Base-by-base conservation (phyloP, 371 early-diverging fungal genomes). In the Sporodiniella umbellata region DNA sequence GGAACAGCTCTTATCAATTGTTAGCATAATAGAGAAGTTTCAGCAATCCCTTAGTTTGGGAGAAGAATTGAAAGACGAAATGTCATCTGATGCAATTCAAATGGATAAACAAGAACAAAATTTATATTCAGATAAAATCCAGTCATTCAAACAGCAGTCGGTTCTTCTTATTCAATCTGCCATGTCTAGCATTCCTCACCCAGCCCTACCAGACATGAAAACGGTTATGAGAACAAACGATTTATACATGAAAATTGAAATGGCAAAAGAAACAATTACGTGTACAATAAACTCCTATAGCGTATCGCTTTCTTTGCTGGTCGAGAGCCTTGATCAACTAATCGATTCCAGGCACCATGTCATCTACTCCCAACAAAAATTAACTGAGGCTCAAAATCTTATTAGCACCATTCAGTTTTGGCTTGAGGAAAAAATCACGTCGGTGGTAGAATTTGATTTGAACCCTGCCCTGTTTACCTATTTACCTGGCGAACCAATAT, bases 281-380 rank as follows among this genome's bases (percentile, higher is more conserved):
- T 68, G 70, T 33, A 51, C 64, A 0, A 61, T 75, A 4, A 59
- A 58, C 8, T 42, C 63, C 8, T 68, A 72, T 44, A 60, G 72
- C 11, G 68, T 63, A 65, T 56, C 63, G 3, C 56, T 80, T 18
- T 68, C 72, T 8, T 48, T 67, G 21, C 60, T 78, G 25, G 70
- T 68, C 0, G 70, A 72, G 23, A 66, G 67, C 15, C 53, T 78
- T 12, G 72, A 78, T 45, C 71, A 73, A 24, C 50, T 75, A 7
- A 42, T 78, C 2, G 60, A 51, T 14, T 55, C 65, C 8, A 64
- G 72, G 8, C 66, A 74, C 45, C 59, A 68, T 19, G 45, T 59
- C 10, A 54, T 72, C 8, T 61, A 65, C 10, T 51, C 78, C 7
- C 70, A 73, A 24, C 66, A 66, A 45, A 54, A 69, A 17, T 63